phyloP scores from a whole-genome alignment of 75 land plant species.

The Pseudotsuga menziesii region DNA sequence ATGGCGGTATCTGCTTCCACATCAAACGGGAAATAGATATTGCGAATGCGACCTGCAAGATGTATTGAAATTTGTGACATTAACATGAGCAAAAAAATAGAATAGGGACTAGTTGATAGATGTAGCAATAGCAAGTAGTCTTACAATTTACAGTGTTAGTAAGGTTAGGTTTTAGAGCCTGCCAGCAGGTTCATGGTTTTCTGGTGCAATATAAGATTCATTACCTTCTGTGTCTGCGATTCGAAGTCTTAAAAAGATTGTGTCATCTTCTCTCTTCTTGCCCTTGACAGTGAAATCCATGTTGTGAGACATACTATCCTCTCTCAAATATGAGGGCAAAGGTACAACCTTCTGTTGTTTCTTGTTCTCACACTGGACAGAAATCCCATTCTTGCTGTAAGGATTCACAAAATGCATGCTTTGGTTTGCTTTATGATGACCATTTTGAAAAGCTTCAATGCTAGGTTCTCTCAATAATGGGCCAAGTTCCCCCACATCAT shows the following conservation, averaged over 20 bases:
- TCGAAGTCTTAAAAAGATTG: constrained; percentile 72
- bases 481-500: constrained; percentile 13
- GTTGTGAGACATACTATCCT: constrained; percentile 14
- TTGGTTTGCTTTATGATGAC: neutral
- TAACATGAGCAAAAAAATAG: neutral
- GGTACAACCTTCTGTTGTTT: neutral
- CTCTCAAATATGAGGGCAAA: neutral
- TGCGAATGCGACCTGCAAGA: constrained; percentile 53
- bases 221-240: constrained; percentile 85
- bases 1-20: constrained; percentile 63
- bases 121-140: neutral
- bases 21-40: constrained; percentile 72
- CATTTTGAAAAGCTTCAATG: constrained; percentile 1
- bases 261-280: constrained; percentile 67
- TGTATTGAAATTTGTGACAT: neutral
- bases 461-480: constrained; percentile 23
- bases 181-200: constrained; percentile 1
- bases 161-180: neutral
- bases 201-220: neutral
- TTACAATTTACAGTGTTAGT: neutral
- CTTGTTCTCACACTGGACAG: neutral
- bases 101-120: neutral
- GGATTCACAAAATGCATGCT: neutral
- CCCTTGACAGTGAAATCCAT: constrained; percentile 78
- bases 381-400: neutral